phyloP scores from a whole-genome alignment of 73 alveolate species.

The Tetrahymena malaccensis region DNA sequence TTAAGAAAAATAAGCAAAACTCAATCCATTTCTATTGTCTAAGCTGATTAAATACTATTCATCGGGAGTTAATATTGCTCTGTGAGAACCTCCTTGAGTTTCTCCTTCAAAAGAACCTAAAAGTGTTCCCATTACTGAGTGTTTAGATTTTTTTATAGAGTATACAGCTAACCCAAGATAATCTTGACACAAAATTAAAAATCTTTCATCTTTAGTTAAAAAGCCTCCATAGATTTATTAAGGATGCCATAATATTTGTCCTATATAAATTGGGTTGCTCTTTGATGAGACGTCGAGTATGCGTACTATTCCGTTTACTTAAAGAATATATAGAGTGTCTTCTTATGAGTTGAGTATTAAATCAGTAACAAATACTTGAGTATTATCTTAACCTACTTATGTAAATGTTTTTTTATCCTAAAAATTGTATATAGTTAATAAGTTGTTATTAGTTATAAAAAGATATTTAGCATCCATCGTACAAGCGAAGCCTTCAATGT shows the following conservation, averaged over 20 bases:
- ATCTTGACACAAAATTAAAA: background rate
- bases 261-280: background rate
- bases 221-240: background rate
- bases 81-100: background rate
- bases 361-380: background rate
- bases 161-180: background rate
- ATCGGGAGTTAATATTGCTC: background rate
- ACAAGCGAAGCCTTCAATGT: background rate
- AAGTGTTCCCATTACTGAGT: background rate
- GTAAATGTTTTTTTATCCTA: background rate
- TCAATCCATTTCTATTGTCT: background rate
- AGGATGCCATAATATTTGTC: background rate
- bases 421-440: background rate
- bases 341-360: background rate
- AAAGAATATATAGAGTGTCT: background rate
- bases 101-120: background rate
- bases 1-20: background rate
- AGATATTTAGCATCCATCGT: background rate
- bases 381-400: background rate
- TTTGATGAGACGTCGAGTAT: background rate
- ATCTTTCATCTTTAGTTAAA: background rate
- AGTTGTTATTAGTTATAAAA: background rate
- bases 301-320: background rate
- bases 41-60: background rate
- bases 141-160: background rate